Evolutionary conservation across 345 rosid genomes (phyloP), one percentile per base, ranked within the genome.

Genomic region (Linum trigynum): DNA sequence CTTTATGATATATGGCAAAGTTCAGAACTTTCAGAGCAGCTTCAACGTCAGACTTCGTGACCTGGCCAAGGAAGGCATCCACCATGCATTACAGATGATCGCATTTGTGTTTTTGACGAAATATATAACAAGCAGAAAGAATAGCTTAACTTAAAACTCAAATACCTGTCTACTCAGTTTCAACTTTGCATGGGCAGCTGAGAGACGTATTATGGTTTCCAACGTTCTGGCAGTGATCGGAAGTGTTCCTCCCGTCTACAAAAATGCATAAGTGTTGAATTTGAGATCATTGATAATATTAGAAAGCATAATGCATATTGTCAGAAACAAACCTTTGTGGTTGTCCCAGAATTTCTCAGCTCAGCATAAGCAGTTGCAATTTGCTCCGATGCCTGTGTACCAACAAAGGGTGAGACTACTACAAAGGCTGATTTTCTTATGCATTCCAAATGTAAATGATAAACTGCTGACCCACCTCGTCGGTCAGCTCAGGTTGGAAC

Each of bases 1-100:
- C 99, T 83, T 84, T 85, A 70, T 94, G 99, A 74, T 94, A 94
- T 75, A 90, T 90, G 38, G 99, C 99, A 78, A 94, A 94, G 78
- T 94, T 94, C 66, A 94, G 69, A 65, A 88, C 87, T 76, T 85
- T 83, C 50, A 94, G 70, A 45, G 99, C 99, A 72, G 96, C 96
- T 60, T 90, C 97, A 67, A 90, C 99, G 67, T 94, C 96, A 12
- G 74, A 69, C 72, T 83, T 86, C 10, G 83, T 72, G 68, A 94
- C 91, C 99, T 94, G 77, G 50, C 63, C 65, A 56, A 69, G 38
- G 66, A 37, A 73, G 56, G 70, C 64, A 42, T 42, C 72, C 10
- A 2, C 11, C 45, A 69, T 58, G 10, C 55, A 64, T 48, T 43
- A 58, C 16, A 38, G 55, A 4, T 38, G 8, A 32, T 16, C 58